Conservation (phyloP, 768 basidiomycete genomes). For the Dendrothele bispora region DNA sequence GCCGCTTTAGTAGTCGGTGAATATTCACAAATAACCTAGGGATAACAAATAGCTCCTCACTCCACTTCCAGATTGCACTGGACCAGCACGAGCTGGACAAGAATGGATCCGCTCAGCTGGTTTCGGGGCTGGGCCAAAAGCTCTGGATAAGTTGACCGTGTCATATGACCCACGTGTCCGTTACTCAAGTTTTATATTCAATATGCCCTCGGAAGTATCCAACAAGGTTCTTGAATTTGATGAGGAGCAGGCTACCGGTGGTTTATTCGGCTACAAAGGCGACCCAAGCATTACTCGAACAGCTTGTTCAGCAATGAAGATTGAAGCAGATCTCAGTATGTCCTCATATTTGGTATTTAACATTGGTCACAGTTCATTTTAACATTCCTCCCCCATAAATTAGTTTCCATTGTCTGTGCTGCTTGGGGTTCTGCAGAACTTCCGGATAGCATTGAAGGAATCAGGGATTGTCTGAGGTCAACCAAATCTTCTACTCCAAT, state of each 20-base stretch:
- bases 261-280: conserved; percentile 6
- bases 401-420: conserved; percentile 1
- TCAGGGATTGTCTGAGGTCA: no score
- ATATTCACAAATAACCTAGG: not conserved
- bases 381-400: not conserved
- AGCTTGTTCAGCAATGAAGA: no score
- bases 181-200: conserved; percentile 14
- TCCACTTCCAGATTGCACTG: conserved; percentile 26
- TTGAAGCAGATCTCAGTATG: conserved; percentile 1
- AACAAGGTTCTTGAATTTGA: conserved; percentile 10
- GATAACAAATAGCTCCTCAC: no score
- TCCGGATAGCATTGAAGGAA: conserved; percentile 4
- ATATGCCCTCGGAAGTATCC: conserved; percentile 9
- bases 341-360: not conserved
- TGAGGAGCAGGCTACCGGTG: not conserved
- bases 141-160: conserved; percentile 8
- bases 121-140: conserved; percentile 1
- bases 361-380: no score
- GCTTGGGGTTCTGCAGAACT: conserved; percentile 12
- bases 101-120: conserved; percentile 13
- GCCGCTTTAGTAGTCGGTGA: conserved; percentile 18
- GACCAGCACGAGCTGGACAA: conserved; percentile 12
- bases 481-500: no score
- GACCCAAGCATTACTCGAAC: no score
- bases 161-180: conserved; percentile 19